Percentiles rank a stretch among this genome's conserved stretches.
Evolutionary conservation across 1,139 yeast genomes (phyloP).

Genomic region (Kodamaea derodonti): DNA sequence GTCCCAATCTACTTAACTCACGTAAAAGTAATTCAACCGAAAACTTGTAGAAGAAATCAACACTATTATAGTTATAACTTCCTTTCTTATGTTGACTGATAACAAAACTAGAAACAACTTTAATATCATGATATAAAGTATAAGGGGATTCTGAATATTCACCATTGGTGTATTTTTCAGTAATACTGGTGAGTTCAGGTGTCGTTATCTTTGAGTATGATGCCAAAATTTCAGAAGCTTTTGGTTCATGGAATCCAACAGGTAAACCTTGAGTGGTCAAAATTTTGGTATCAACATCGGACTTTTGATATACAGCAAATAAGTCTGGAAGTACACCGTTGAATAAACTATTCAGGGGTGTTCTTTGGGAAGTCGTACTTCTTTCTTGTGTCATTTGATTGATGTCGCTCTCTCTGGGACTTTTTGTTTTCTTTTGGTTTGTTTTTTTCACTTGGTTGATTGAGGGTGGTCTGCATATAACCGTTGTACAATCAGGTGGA

Average conservation of each 20-base stretch:
- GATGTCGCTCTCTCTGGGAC: no score
- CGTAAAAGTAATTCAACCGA: conserved; percentile 68
- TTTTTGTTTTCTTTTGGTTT: conserved; percentile 2
- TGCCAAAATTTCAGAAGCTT: conserved; percentile 38
- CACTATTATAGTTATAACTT: conserved; percentile 49
- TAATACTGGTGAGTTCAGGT: conserved; percentile 18
- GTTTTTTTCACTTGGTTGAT: conserved; percentile 1
- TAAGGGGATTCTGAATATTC: conserved; percentile 44
- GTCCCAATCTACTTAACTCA: conserved; percentile 51
- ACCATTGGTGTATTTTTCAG: conserved; percentile 17
- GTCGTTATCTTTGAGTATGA: conserved; percentile 34
- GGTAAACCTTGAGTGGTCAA: conserved; percentile 42
- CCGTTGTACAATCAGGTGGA: no score
- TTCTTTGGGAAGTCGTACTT: conserved; percentile 1
- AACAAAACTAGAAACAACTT: conserved; percentile 52
- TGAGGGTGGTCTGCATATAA: no score
- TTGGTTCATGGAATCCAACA: conserved; percentile 40
- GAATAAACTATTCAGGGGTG: conserved; percentile 5
- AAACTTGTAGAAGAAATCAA: conserved; percentile 69
- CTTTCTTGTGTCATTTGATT: conserved; percentile 6
- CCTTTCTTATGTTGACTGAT: conserved; percentile 53
- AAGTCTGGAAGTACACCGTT: conserved; percentile 11
- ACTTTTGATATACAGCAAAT: conserved; percentile 26
- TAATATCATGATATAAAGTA: conserved; percentile 69
- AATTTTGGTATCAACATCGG: conserved; percentile 32